Conservation (phyloP, 2,329 filamentous ascomycete species). For the Blastomyces emzantsi region DNA sequence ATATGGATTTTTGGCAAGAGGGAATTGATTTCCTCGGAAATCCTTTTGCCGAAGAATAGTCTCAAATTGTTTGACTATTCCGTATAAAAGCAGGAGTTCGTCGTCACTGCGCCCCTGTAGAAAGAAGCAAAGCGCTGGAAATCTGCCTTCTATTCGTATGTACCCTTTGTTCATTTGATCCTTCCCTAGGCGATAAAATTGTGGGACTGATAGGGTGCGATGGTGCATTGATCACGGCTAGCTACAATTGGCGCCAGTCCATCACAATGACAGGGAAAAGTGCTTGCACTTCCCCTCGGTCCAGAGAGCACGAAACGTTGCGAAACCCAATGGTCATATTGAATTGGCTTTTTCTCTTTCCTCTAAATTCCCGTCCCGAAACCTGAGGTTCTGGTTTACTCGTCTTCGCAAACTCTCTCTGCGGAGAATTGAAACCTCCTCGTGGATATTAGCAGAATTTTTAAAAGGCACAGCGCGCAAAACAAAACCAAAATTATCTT, state of each 20-base stretch:
- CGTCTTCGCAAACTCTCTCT: background rate
- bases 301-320: background rate
- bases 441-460: background rate
- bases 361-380: background rate
- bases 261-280: background rate
- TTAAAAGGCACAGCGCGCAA: background rate
- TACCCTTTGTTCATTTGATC: background rate
- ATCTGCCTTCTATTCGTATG: background rate
- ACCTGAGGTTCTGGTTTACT: background rate
- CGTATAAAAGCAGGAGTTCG: background rate
- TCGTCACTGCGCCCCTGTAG: background rate
- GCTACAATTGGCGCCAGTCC: background rate
- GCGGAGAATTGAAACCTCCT: background rate
- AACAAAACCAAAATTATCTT: background rate
- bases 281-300: background rate
- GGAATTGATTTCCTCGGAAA: background rate
- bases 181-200: too few species aligned
- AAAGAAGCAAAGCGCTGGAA: background rate
- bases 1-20: background rate
- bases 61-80: background rate
- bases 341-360: background rate
- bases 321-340: background rate
- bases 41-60: background rate
- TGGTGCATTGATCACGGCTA: background rate
- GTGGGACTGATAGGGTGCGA: background rate